phyloP scores from a whole-genome alignment of 1,139 yeast species.

The Kazachstania sp. region DNA sequence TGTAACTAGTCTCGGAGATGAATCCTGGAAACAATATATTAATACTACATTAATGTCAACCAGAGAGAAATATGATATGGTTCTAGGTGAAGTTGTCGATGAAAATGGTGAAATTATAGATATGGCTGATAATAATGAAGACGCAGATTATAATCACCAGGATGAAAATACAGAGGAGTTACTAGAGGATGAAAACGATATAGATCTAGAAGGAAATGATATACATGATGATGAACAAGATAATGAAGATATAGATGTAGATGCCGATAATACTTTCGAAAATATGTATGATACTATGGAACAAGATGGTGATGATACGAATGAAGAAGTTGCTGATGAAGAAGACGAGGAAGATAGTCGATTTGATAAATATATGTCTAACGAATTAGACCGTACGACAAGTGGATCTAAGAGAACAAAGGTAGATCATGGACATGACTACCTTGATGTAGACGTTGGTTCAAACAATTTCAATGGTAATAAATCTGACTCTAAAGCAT shows the following conservation, averaged over 20 bases:
- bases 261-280: conserved; percentile 12
- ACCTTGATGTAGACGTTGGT: conserved; percentile 14
- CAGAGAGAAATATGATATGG: conserved; percentile 91
- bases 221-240: conserved; percentile 13
- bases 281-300: conserved; percentile 4
- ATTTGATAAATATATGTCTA: conserved; percentile 77
- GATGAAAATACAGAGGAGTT: conserved; percentile 4
- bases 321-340: conserved; percentile 4
- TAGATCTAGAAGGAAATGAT: conserved; percentile 27
- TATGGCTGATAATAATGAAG: conserved; percentile 5
- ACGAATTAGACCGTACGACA: conserved; percentile 52
- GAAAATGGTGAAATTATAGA: conserved; percentile 19
- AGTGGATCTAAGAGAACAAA: conserved; percentile 20
- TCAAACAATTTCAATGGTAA: conserved; percentile 27
- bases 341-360: conserved; percentile 40
- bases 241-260: conserved; percentile 19
- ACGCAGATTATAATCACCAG: conserved; percentile 16
- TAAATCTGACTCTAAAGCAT: conserved; percentile 1
- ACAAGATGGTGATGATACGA: not conserved
- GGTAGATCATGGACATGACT: conserved; percentile 10
- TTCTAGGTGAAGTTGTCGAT: conserved; percentile 63
- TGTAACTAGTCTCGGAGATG: conserved; percentile 34
- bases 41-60: conserved; percentile 78
- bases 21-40: conserved; percentile 77
- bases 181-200: conserved; percentile 3